Conservation (phyloP, 2,329 filamentous ascomycete species). For the Pseudocercospora macadamiae region DNA sequence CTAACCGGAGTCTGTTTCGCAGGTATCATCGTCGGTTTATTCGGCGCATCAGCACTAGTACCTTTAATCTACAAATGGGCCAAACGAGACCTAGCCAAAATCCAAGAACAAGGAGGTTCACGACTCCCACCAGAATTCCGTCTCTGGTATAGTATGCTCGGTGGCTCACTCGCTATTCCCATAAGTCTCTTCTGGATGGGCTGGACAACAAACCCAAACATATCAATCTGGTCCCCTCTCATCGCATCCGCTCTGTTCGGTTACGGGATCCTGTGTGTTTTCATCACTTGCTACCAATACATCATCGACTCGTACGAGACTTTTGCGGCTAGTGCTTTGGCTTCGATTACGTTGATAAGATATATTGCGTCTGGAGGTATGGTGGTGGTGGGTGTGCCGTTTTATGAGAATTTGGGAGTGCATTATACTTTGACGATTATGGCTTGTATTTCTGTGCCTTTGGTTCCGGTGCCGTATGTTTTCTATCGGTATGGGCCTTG, state of each 20-base stretch:
- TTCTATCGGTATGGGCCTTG: slow-evolving; percentile 31
- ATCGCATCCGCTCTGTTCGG: slow-evolving; percentile 57
- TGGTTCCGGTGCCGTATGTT: slow-evolving; percentile 24
- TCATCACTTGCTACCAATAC: slow-evolving; percentile 59
- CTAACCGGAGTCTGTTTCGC: slow-evolving; percentile 23
- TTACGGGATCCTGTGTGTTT: slow-evolving; percentile 54
- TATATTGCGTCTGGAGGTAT: slow-evolving; percentile 48
- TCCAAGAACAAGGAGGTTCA: slow-evolving; percentile 41
- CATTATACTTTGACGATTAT: slow-evolving; percentile 26
- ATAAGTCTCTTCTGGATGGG: slow-evolving; percentile 62
- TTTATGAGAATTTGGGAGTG: slow-evolving; percentile 25
- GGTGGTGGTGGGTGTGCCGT: slow-evolving; percentile 43
- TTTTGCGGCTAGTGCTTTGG: slow-evolving; percentile 55
- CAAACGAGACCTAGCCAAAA: slow-evolving; percentile 44
- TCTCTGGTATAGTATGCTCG: slow-evolving; percentile 57
- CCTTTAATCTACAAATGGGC: slow-evolving; percentile 26
- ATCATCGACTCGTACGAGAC: slow-evolving; percentile 61
- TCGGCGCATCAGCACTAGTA: slow-evolving; percentile 20
- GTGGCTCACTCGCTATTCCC: slow-evolving; percentile 51
- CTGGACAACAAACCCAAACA: slow-evolving; percentile 51
- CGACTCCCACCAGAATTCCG: slow-evolving; percentile 57
- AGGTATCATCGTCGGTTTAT: slow-evolving; percentile 23
- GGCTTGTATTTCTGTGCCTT: slow-evolving; percentile 19
- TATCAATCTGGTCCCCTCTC: slow-evolving; percentile 58
- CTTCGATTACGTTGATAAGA: slow-evolving; percentile 44